These are phyloP conservation scores for Sideroxylon spinosum DNA, from an alignment of 179 eudicot species.

Conservation along the genomic window DNA sequence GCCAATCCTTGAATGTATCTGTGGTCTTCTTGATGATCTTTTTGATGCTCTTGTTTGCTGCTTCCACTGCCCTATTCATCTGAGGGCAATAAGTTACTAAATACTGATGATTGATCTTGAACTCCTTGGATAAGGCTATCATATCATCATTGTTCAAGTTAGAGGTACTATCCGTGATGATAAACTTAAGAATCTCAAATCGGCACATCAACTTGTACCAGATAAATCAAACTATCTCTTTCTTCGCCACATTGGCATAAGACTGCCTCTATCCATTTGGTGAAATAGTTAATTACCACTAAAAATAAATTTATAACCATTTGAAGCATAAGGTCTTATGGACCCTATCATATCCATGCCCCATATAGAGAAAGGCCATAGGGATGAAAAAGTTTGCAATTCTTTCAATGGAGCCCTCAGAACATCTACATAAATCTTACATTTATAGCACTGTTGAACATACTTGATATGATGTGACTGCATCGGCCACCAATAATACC, in stretches of 20 bases:
- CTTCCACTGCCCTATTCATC: constrained; percentile 2
- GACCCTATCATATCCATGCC: too few relatives aligned
- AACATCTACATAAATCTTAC: too few relatives aligned
- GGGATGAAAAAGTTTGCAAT: too few relatives aligned
- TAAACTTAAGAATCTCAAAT: background rate
- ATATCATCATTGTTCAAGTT: background rate
- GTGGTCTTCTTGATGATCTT: background rate
- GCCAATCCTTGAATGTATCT: background rate
- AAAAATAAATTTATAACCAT: too few relatives aligned
- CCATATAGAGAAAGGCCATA: too few relatives aligned
- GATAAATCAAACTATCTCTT: background rate
- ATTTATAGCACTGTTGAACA: too few relatives aligned
- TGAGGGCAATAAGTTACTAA: background rate
- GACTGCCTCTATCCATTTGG: too few relatives aligned
- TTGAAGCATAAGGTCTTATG: too few relatives aligned
- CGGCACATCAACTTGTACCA: background rate
- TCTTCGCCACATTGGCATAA: background rate
- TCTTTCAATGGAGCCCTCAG: background rate
- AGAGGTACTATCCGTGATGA: background rate
- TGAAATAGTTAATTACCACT: too few relatives aligned
- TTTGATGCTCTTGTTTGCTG: constrained; percentile 3
- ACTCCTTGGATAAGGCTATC: background rate
- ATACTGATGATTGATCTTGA: background rate
- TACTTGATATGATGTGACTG: too few relatives aligned
- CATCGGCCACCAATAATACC: too few relatives aligned